Base-by-base conservation (phyloP, 208 protist species). In the Leishmania mexicana region DNA sequence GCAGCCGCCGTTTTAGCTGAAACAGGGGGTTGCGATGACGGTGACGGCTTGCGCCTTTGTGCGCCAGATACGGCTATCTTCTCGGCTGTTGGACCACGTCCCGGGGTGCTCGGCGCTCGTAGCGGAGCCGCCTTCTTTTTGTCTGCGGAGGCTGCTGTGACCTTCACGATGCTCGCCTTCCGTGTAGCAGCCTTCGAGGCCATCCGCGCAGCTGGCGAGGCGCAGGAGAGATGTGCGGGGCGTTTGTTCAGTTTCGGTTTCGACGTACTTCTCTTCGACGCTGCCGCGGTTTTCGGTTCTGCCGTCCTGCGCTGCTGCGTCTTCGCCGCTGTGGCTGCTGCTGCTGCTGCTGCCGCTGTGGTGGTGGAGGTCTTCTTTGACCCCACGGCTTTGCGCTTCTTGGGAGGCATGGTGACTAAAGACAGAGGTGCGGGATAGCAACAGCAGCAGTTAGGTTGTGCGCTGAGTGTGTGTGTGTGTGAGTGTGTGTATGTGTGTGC, bases 331-430 rank as follows among this genome's bases (percentile, higher is more conserved):
- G 40, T 42, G 40, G 40, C 40, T 45, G 42, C 42, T 45, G 42
- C 70, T 75, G 40, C 1, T 45, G 42, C 42, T 45, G 42, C 70
- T 75, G 70, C 70, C 21, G 70, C 35, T 3, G 71, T 45, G 38
- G 71, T 5, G 47, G 31, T 51, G 47, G 47, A 68, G 75, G 57
- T 19, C 6, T 49, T 19, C 42, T 58, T 71, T 21, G 58, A 42
- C 76, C 13, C 38, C 45, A 40, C 38, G 40, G 57, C 42, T 47
- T 74, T 74, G 42, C 58, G 58, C 17, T 79, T 79, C 42, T 79
- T 79, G 0, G 76, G 76, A 24, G 76, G 76, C 76, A 79, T 79
- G 42, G 24, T 15, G n/a, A 5, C 10, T 54, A 54, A 13, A 54
- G 51, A 13, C 35, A 51, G 40, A 31, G 42, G 28, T 47, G 49